phyloP scores from a whole-genome alignment of 2,329 filamentous ascomycete species.

The Aspergillus fructus region DNA sequence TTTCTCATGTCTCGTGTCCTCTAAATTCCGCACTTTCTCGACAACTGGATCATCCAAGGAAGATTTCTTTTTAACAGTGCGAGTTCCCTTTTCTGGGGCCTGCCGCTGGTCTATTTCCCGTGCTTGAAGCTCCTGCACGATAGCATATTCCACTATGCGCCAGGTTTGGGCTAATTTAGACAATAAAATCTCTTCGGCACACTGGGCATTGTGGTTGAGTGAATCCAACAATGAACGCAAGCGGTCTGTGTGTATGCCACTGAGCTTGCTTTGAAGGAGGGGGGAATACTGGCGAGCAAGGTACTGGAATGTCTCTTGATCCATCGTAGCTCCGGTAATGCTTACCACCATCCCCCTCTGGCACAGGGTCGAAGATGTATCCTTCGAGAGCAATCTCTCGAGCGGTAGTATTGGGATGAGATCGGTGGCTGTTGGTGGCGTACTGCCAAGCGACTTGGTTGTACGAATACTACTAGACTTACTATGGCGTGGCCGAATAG shows the following conservation, averaged over 20 bases:
- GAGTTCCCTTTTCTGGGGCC: constrained; percentile 21
- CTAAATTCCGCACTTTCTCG: constrained; percentile 27
- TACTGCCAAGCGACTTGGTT: constrained; percentile 54
- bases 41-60: constrained; percentile 31
- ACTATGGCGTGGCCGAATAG: constrained; percentile 47
- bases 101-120: constrained; percentile 36
- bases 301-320: constrained; percentile 42
- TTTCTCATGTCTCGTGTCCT: constrained; percentile 37
- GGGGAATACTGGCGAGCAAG: constrained; percentile 45
- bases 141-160: constrained; percentile 54
- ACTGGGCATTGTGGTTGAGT: constrained; percentile 55
- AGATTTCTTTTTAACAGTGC: constrained; percentile 23
- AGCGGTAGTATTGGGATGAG: constrained; percentile 50
- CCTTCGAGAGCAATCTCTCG: constrained; percentile 50
- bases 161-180: constrained; percentile 59
- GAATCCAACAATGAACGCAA: constrained; percentile 40
- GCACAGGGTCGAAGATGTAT: constrained; percentile 39
- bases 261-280: constrained; percentile 30
- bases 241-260: constrained; percentile 22
- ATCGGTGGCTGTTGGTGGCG: constrained; percentile 51
- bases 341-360: constrained; percentile 52
- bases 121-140: constrained; percentile 49
- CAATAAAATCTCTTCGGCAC: constrained; percentile 51
- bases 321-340: constrained; percentile 47
- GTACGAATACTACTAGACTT: constrained; percentile 48